Evolutionary conservation across 1,284 basidiomycete species (phyloP).

Genomic region (Pholiota adiposa): DNA sequence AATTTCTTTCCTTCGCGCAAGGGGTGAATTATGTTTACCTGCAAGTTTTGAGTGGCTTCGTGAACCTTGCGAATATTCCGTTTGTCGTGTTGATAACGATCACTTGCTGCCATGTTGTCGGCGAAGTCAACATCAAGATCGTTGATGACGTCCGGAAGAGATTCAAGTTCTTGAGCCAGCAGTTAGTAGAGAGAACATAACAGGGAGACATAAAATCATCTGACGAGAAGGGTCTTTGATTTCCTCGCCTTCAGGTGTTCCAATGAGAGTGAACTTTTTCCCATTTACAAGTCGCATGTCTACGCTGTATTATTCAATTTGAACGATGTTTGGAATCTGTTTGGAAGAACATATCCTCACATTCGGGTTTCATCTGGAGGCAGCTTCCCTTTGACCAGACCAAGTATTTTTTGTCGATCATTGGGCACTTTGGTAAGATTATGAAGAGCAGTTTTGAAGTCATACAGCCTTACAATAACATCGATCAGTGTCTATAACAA

Average conservation of each 20-base stretch:
- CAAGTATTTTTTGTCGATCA: conserved; percentile 89
- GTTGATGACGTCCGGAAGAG: conserved; percentile 75
- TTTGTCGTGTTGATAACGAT: conserved; percentile 69
- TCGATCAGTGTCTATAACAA: conserved; percentile 2
- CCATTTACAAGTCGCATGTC: conserved; percentile 62
- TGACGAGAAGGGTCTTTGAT: conserved; percentile 74
- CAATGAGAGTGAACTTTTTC: conserved; percentile 82
- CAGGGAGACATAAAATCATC: conserved; percentile 19
- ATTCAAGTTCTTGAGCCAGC: conserved; percentile 56
- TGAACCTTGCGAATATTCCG: conserved; percentile 80
- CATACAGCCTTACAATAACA: conserved; percentile 57
- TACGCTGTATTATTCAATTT: conserved; percentile 32
- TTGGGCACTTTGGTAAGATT: conserved; percentile 81
- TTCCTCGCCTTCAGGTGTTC: conserved; percentile 82
- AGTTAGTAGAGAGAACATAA: conserved; percentile 10
- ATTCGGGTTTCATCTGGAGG: conserved; percentile 74
- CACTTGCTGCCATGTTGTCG: conserved; percentile 58
- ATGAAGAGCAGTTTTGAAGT: conserved; percentile 69
- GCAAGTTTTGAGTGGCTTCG: conserved; percentile 69
- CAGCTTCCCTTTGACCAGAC: conserved; percentile 84
- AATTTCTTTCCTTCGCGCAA: conserved; percentile 78
- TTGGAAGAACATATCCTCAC: conserved; percentile 40
- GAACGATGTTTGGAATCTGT: conserved; percentile 4
- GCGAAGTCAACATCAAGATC: conserved; percentile 82
- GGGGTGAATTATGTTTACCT: conserved; percentile 77